Percentiles rank a stretch among this genome's conserved stretches.
These are phyloP conservation scores for Mortierella sp. DNA, from an alignment of 371 early-diverging fungal genomes.

Conservation along the genomic window DNA sequence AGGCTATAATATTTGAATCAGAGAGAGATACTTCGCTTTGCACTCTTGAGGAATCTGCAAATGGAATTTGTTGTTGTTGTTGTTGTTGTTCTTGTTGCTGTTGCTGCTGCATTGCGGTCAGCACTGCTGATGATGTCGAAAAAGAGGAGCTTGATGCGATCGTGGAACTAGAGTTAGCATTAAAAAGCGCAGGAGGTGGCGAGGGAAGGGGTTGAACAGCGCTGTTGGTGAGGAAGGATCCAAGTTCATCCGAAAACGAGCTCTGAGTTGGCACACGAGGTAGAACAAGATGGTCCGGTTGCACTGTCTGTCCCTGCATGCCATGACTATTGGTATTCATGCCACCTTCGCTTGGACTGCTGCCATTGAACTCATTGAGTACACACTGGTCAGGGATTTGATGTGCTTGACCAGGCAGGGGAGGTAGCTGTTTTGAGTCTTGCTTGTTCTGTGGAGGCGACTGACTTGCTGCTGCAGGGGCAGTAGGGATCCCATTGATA, in stretches of 20 bases:
- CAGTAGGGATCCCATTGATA: neutral
- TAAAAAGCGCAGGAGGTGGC: neutral
- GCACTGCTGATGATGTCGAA: neutral
- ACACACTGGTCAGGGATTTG: neutral
- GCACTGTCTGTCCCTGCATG: constrained; percentile 1
- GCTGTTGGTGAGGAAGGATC: constrained; percentile 28
- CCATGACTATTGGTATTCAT: neutral
- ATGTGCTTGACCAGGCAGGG: constrained; percentile 11
- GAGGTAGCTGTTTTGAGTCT: constrained; percentile 22
- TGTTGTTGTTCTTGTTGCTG: constrained; percentile 2
- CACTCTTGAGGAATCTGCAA: neutral
- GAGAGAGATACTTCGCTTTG: neutral
- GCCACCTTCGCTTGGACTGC: neutral
- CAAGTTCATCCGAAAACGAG: constrained; percentile 34
- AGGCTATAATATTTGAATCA: neutral
- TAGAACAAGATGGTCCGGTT: neutral
- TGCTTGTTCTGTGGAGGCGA: constrained; percentile 7
- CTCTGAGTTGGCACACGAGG: constrained; percentile 8
- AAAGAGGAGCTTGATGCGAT: neutral
- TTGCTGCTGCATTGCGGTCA: constrained; percentile 7
- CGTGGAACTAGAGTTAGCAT: neutral
- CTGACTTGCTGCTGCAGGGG: neutral
- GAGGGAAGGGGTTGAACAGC: neutral
- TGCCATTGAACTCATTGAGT: neutral
- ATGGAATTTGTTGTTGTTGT: neutral